Conservation (phyloP, 768 basidiomycete species). For the Psilocybe azurescens region DNA sequence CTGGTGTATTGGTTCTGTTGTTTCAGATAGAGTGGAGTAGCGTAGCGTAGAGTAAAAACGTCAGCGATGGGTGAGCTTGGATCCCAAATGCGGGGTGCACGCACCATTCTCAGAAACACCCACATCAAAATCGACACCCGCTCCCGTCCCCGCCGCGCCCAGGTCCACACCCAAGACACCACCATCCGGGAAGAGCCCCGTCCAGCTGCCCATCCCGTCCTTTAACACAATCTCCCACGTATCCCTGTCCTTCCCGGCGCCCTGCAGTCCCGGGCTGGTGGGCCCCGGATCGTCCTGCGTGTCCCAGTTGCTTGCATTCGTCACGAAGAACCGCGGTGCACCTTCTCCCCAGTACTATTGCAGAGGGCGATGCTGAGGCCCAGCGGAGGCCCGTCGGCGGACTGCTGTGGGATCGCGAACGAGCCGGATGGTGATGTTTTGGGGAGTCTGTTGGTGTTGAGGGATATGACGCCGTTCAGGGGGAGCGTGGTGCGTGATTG, state of each 20-base stretch:
- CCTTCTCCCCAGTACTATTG: background rate
- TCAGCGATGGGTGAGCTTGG: too few relatives aligned
- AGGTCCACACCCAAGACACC: slow-evolving; percentile 57
- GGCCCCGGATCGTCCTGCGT: background rate
- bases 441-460: background rate
- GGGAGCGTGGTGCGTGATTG: background rate
- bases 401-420: background rate
- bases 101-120: slow-evolving; percentile 55
- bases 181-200: slow-evolving; percentile 43
- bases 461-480: background rate
- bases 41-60: background rate
- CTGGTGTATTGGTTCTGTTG: slow-evolving; percentile 54
- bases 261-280: background rate
- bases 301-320: slow-evolving; percentile 5
- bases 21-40: too few relatives aligned
- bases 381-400: background rate
- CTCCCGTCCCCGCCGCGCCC: slow-evolving; percentile 18
- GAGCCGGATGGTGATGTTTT: background rate
- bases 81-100: slow-evolving; percentile 1
- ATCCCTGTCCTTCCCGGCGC: background rate
- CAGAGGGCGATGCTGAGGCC: background rate
- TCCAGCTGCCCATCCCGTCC: slow-evolving; percentile 59
- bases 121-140: slow-evolving; percentile 57
- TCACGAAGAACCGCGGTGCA: background rate
- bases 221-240: slow-evolving; percentile 27